Evolutionary conservation across 2,329 filamentous ascomycete genomes (phyloP).

Genomic region (Penicillium aurantiogriseum): DNA sequence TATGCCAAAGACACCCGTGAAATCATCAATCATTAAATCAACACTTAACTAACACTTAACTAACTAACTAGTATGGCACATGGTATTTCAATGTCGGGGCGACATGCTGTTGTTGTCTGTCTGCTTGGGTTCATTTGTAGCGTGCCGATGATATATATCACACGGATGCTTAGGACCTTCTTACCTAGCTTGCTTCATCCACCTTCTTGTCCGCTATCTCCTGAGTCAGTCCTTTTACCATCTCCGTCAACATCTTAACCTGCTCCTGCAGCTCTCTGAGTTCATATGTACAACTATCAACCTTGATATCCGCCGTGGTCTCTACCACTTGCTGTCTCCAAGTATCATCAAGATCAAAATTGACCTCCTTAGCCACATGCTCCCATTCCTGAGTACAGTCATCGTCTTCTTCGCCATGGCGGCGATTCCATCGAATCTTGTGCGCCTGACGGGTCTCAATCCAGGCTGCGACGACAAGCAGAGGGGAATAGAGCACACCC

Average conservation of each 20-base stretch:
- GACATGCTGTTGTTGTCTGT: background rate
- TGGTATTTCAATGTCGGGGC: too few relatives aligned
- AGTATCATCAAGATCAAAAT: slow-evolving; percentile 73
- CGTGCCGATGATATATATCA: background rate
- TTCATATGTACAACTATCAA: slow-evolving; percentile 73
- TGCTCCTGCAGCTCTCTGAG: slow-evolving; percentile 44
- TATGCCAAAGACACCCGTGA: too few relatives aligned
- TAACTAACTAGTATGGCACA: too few relatives aligned
- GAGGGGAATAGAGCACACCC: slow-evolving; percentile 77
- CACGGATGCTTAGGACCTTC: background rate
- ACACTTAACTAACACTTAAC: too few relatives aligned
- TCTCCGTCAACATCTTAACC: slow-evolving; percentile 61
- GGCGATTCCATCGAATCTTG: slow-evolving; percentile 69
- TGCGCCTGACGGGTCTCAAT: slow-evolving; percentile 66
- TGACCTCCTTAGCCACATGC: slow-evolving; percentile 65
- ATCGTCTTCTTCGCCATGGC: slow-evolving; percentile 82
- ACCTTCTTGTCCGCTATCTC: slow-evolving; percentile 14
- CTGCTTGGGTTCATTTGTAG: background rate
- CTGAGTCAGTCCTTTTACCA: slow-evolving; percentile 59
- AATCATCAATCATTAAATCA: too few relatives aligned
- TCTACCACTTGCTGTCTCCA: slow-evolving; percentile 78
- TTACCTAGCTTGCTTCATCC: background rate
- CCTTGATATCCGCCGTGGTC: slow-evolving; percentile 78
- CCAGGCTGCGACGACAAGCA: slow-evolving; percentile 74
- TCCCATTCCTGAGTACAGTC: slow-evolving; percentile 93